These are phyloP conservation scores for Neurospora sp. DNA, from an alignment of 495 filamentous ascomycete genomes.

Conservation along the genomic window DNA sequence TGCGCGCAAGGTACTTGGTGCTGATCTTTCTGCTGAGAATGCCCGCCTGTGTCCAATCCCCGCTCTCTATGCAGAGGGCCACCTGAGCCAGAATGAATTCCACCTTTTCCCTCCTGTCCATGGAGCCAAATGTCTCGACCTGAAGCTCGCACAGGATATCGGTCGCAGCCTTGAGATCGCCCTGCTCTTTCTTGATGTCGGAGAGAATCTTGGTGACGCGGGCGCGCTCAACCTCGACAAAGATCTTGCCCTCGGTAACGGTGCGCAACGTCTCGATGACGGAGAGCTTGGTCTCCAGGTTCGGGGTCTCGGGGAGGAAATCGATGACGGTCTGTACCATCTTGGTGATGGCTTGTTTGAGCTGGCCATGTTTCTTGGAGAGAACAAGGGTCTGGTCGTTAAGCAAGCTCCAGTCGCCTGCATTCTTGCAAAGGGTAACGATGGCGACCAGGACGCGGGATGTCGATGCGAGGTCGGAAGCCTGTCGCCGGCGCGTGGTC, in stretches of 20 bases:
- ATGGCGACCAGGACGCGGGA: constrained; percentile 77
- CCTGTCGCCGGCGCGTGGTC: constrained; percentile 37
- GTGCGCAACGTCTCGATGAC: constrained; percentile 92
- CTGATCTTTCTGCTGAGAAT: constrained; percentile 96
- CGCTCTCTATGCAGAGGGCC: constrained; percentile 84
- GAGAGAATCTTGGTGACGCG: constrained; percentile 90
- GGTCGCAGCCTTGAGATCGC: constrained; percentile 78
- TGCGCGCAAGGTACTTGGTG: constrained; percentile 78
- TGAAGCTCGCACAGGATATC: constrained; percentile 95
- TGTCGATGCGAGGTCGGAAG: constrained; percentile 89
- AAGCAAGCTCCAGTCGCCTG: constrained; percentile 82
- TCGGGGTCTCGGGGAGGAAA: constrained; percentile 74
- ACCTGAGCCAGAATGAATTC: constrained; percentile 98
- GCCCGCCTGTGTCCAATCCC: constrained; percentile 90
- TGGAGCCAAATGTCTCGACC: constrained; percentile 97
- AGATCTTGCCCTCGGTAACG: constrained; percentile 99
- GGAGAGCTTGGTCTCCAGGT: constrained; percentile 74
- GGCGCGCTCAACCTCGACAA: constrained; percentile 95
- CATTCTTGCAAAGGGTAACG: constrained; percentile 87
- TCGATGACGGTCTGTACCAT: constrained; percentile 97
- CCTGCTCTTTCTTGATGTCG: constrained; percentile 91
- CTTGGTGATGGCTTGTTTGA: constrained; percentile 96
- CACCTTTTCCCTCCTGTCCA: constrained; percentile 93
- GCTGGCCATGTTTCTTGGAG: constrained; percentile 98
- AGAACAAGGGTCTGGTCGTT: constrained; percentile 93